Percentiles rank a stretch among this genome's conserved stretches.
phyloP scores from a whole-genome alignment of 371 early-diverging fungal genomes.

The Lichtheimia ramosa region DNA sequence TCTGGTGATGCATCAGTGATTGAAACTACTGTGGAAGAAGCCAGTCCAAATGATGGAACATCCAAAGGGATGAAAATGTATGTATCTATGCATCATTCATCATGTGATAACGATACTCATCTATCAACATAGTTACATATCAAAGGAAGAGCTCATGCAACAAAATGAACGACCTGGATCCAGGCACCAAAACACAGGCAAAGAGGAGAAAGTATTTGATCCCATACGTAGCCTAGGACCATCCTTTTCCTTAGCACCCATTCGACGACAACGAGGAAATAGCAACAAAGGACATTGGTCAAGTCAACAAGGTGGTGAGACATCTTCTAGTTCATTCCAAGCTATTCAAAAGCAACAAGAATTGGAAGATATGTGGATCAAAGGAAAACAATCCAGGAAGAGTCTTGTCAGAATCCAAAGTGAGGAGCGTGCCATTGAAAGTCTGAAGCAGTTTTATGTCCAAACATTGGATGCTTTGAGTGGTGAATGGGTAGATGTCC shows the following conservation, averaged over 20 bases:
- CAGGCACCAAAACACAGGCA: neutral
- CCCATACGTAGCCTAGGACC: slow-evolving; percentile 24
- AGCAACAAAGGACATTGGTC: neutral
- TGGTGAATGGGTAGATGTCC: slow-evolving; percentile 52
- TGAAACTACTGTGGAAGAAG: too few species aligned
- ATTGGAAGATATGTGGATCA: slow-evolving; percentile 35
- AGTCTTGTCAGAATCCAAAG: slow-evolving; percentile 43
- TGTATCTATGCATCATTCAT: slow-evolving; percentile 5
- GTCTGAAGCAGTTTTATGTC: slow-evolving; percentile 35
- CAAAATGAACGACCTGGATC: neutral
- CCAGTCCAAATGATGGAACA: neutral
- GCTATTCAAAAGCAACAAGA: slow-evolving; percentile 45
- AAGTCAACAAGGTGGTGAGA: neutral
- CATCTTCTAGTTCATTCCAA: slow-evolving; percentile 27
- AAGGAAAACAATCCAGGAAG: slow-evolving; percentile 34
- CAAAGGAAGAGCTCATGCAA: slow-evolving; percentile 18
- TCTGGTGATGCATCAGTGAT: neutral
- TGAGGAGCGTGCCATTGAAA: slow-evolving; percentile 43
- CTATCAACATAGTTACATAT: slow-evolving; percentile 18
- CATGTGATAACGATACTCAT: neutral
- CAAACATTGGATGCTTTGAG: slow-evolving; percentile 37
- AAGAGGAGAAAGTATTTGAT: slow-evolving; percentile 17
- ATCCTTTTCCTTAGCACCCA: slow-evolving; percentile 26
- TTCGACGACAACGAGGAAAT: slow-evolving; percentile 13
- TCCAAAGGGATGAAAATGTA: slow-evolving; percentile 44